Evolutionary conservation across 345 rosid species (phyloP).

Genomic region (Clausena lansium): DNA sequence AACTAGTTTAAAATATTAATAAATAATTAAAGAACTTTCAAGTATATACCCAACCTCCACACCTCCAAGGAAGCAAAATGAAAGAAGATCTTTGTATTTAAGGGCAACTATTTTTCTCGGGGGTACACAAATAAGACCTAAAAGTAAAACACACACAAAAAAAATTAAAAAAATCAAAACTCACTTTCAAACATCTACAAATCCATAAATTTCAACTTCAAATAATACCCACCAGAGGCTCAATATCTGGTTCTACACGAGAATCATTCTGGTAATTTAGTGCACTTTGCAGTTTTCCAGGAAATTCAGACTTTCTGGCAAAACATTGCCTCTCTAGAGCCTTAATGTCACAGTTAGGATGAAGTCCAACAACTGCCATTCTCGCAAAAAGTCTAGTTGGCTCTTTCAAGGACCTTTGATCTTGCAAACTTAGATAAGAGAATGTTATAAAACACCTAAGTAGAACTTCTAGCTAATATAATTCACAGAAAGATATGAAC

Average conservation of each 20-base stretch:
- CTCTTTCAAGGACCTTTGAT: slow-evolving; percentile 71
- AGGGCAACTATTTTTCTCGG: slow-evolving; percentile 81
- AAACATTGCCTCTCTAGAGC: slow-evolving; percentile 66
- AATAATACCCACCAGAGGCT: slow-evolving; percentile 67
- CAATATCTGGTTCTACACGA: slow-evolving; percentile 72
- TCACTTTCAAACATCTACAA: not conserved
- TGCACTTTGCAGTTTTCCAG: slow-evolving; percentile 59
- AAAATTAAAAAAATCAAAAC: slow-evolving; percentile 13
- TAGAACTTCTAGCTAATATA: not conserved
- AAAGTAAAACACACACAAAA: slow-evolving; percentile 26
- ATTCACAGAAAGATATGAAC: not conserved
- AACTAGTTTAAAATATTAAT: no score
- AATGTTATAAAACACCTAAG: slow-evolving; percentile 12
- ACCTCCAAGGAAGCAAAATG: slow-evolving; percentile 96
- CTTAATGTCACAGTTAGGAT: slow-evolving; percentile 82
- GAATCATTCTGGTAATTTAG: slow-evolving; percentile 59
- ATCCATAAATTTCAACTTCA: not conserved
- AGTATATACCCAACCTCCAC: slow-evolving; percentile 57
- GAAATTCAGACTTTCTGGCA: slow-evolving; percentile 54
- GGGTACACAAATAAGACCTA: slow-evolving; percentile 95
- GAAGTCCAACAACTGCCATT: slow-evolving; percentile 93
- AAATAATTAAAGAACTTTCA: not conserved
- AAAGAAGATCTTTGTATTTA: slow-evolving; percentile 80
- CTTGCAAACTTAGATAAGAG: slow-evolving; percentile 48
- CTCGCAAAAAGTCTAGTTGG: slow-evolving; percentile 89